Evolutionary conservation across 352 stramenopile species (phyloP).

Genomic region (Pythium rhizo-oryzae): DNA sequence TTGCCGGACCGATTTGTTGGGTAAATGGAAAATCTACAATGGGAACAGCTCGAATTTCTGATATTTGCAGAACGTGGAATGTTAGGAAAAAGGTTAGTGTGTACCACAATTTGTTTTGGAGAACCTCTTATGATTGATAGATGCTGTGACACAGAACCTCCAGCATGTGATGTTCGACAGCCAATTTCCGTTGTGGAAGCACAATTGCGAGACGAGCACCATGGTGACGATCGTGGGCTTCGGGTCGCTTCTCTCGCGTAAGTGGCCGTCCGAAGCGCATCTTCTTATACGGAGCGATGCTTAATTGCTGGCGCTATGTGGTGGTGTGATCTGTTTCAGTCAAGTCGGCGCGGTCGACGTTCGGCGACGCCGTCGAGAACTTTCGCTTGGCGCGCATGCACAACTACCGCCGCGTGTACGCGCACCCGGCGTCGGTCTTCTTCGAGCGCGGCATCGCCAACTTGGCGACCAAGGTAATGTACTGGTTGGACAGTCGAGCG

Average conservation of each 20-base stretch:
- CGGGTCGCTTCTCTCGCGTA: conserved; percentile 88
- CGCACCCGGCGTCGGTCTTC: conserved; percentile 93
- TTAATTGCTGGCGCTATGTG: background rate
- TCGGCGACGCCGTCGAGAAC: conserved; percentile 80
- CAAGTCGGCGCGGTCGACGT: conserved; percentile 86
- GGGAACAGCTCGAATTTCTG: background rate
- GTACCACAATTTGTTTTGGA: background rate
- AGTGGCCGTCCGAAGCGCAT: background rate
- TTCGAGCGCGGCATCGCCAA: conserved; percentile 91
- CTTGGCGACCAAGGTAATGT: conserved; percentile 69
- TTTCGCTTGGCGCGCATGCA: conserved; percentile 88
- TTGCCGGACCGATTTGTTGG: background rate
- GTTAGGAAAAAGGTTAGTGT: background rate
- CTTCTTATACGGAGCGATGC: background rate
- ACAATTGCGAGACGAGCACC: background rate
- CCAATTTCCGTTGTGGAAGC: background rate
- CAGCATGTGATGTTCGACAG: conserved; percentile 8
- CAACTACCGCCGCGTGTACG: conserved; percentile 90
- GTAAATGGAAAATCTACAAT: too few species aligned
- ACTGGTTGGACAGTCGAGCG: too few species aligned
- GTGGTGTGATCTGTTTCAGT: conserved; percentile 33
- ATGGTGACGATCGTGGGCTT: conserved; percentile 90
- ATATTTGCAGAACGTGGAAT: background rate
- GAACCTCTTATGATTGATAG: conserved; percentile 2
- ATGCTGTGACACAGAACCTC: conserved; percentile 10